phyloP scores from a whole-genome alignment of 2,329 filamentous ascomycete species.

The Fusarium incarnatum region DNA sequence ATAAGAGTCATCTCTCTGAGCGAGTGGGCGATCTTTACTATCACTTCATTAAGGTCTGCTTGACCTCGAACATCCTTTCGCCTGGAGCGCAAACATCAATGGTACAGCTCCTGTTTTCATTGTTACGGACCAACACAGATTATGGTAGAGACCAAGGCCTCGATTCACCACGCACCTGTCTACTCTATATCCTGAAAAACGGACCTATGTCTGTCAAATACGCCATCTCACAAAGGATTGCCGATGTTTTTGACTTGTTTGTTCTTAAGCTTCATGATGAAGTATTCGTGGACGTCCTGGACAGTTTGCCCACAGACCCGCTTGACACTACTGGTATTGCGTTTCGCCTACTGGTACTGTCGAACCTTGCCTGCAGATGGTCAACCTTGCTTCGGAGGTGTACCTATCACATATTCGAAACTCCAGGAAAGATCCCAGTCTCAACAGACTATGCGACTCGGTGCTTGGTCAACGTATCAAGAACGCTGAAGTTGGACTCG shows the following conservation, averaged over 20 bases:
- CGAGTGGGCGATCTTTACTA: conserved; percentile 81
- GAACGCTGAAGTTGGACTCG: conserved; percentile 71
- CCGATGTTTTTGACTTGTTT: conserved; percentile 82
- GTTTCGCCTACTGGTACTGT: conserved; percentile 80
- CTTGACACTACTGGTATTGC: conserved; percentile 85
- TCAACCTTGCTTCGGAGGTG: conserved; percentile 86
- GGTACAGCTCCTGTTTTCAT: conserved; percentile 73
- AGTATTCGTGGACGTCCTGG: conserved; percentile 86
- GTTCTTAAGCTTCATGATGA: conserved; percentile 85
- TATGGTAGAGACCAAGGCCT: conserved; percentile 72
- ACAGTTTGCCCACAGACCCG: conserved; percentile 78
- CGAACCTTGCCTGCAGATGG: conserved; percentile 83
- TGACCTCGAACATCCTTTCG: conserved; percentile 78
- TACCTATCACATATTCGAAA: conserved; percentile 95
- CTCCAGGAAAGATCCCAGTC: conserved; percentile 75
- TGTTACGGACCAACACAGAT: conserved; percentile 74
- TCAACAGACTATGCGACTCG: conserved; percentile 77
- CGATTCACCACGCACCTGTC: conserved; percentile 72
- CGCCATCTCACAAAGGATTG: conserved; percentile 75
- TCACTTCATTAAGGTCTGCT: conserved; percentile 76
- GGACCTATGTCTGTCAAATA: conserved; percentile 80
- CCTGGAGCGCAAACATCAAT: conserved; percentile 74
- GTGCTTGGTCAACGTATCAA: conserved; percentile 76
- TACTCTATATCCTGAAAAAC: conserved; percentile 77
- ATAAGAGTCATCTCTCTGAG: conserved; percentile 69